A percentile compares a stretch with the other conserved stretches of the same genome.
phyloP scores from a whole-genome alignment of 257 asterid genomes.

The Ocimum tenuiflorum region DNA sequence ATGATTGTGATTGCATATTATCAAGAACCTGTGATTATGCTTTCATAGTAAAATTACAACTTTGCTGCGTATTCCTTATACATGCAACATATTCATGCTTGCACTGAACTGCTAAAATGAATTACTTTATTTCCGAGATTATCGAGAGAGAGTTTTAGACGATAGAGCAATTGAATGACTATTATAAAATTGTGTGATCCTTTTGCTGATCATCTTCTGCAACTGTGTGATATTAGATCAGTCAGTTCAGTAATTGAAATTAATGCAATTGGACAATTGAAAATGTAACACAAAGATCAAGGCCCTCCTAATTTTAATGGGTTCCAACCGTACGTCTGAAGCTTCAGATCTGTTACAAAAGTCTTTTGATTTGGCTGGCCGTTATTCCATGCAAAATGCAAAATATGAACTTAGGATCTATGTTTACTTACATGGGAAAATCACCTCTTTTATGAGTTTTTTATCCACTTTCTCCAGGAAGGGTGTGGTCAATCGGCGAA shows the following conservation, averaged over 20 bases:
- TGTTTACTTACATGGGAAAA: too few species aligned
- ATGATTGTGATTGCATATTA: not conserved
- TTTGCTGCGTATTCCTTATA: not conserved
- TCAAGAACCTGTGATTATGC: not conserved
- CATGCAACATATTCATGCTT: not conserved
- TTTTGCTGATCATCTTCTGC: not conserved
- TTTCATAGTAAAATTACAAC: not conserved
- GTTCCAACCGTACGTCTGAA: too few species aligned
- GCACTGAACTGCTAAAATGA: not conserved
- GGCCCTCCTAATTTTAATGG: not conserved
- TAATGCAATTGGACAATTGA: not conserved
- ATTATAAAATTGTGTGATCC: not conserved
- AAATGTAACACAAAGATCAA: not conserved
- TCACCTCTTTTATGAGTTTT: too few species aligned
- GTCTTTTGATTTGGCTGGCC: too few species aligned
- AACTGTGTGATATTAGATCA: not conserved
- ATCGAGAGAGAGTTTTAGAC: too few species aligned
- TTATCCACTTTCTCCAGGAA: slow-evolving; percentile 25
- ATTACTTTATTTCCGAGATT: not conserved
- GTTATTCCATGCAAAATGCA: too few species aligned
- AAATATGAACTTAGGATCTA: too few species aligned
- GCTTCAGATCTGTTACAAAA: too few species aligned
- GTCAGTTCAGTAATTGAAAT: too few species aligned
- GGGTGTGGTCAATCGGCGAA: slow-evolving; percentile 34
- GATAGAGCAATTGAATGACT: not conserved